Evolutionary conservation across 257 asterid genomes (phyloP).

Genomic region (Plectranthus barbatus): DNA sequence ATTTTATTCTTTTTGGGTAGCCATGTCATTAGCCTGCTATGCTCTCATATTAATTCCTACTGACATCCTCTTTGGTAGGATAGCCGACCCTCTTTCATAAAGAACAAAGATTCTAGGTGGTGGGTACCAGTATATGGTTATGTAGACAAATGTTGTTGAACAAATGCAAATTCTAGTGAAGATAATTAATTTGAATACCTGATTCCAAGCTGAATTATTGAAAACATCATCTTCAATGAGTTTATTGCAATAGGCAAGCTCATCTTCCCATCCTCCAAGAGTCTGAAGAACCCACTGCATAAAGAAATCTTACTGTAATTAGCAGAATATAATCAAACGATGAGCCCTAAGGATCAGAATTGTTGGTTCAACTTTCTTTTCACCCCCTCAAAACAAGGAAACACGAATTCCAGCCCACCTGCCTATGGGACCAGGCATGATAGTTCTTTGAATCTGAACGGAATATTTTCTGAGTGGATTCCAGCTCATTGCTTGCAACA

Average conservation of each 20-base stretch:
- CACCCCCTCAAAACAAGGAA: slow-evolving; percentile 3
- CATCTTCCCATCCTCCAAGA: slow-evolving; percentile 97
- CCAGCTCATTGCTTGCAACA: slow-evolving; percentile 53
- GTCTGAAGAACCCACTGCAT: slow-evolving; percentile 94
- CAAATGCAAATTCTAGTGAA: background rate
- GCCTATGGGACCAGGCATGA: slow-evolving; percentile 99
- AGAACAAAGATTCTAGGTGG: background rate
- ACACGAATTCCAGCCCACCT: slow-evolving; percentile 35
- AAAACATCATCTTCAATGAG: slow-evolving; percentile 75
- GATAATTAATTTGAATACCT: slow-evolving; percentile 35
- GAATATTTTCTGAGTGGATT: slow-evolving; percentile 61
- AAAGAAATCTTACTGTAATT: slow-evolving; percentile 6
- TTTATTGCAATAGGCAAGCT: slow-evolving; percentile 69
- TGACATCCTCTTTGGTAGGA: background rate
- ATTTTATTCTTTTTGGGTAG: background rate
- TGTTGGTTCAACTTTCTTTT: background rate
- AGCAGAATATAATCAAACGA: slow-evolving; percentile 4
- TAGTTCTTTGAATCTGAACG: slow-evolving; percentile 77
- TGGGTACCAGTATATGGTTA: background rate
- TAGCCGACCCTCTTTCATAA: background rate
- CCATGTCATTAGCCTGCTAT: background rate
- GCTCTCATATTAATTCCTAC: background rate
- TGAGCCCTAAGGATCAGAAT: background rate
- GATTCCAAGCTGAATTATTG: slow-evolving; percentile 99
- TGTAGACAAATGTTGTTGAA: background rate